Evolutionary conservation across 106 monocot genomes (phyloP).

Genomic region (Apostasia ramifera): DNA sequence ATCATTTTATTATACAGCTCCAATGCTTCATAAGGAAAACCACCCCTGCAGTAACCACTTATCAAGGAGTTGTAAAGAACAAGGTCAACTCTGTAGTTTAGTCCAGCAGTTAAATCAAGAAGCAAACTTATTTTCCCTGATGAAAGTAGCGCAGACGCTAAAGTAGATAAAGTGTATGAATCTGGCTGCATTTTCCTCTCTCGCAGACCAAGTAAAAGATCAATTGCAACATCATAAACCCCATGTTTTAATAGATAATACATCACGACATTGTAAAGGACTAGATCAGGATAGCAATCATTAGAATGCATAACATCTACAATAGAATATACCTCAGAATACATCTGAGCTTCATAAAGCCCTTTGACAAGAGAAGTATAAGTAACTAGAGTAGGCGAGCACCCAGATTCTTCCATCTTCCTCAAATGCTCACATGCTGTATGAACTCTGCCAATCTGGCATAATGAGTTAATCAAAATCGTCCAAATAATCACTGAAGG

Average conservation of each 20-base stretch:
- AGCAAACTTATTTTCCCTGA: conserved; percentile 36
- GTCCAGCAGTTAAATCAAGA: conserved; percentile 19
- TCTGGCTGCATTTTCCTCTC: conserved; percentile 38
- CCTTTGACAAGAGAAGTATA: conserved; percentile 56
- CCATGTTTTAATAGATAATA: conserved; percentile 33
- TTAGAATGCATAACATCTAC: conserved; percentile 35
- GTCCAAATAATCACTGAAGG: conserved; percentile 40
- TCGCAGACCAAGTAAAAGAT: conserved; percentile 18
- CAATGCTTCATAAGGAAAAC: conserved; percentile 41
- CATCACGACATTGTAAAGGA: conserved; percentile 54
- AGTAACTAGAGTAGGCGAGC: conserved; percentile 43
- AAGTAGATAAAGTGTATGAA: conserved; percentile 46
- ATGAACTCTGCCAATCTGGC: conserved; percentile 23
- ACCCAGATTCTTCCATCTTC: conserved; percentile 44
- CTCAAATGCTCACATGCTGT: conserved; percentile 26
- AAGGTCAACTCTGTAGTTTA: conserved; percentile 33
- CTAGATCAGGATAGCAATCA: conserved; percentile 41
- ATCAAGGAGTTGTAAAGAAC: conserved; percentile 50
- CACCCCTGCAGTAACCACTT: conserved; percentile 41
- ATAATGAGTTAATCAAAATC: conserved; percentile 35
- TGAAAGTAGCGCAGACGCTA: conserved; percentile 24
- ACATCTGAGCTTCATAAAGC: conserved; percentile 26
- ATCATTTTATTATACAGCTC: conserved; percentile 37
- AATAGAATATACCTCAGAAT: conserved; percentile 14
- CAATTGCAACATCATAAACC: conserved; percentile 42